Base-by-base conservation (phyloP, 306 rosid species). In the Crotalaria pallida region DNA sequence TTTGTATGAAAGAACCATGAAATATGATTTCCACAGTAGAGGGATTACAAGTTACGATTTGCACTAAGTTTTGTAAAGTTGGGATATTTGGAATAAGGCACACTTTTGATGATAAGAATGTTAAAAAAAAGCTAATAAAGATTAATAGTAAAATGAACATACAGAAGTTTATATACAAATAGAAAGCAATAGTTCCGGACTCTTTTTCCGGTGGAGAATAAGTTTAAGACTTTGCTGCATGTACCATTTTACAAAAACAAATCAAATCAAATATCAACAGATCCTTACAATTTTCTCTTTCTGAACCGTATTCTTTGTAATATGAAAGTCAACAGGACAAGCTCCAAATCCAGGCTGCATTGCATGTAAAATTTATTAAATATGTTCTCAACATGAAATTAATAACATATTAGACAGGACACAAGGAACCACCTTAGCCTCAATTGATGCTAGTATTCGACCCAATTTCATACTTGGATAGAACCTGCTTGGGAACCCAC, bases 331-430 rank as follows among this genome's bases (percentile, higher is more conserved):
- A 65, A 72, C 38, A n/a, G 79, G 40, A 34, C 58, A 82, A 19
- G 85, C 83, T 71, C 92, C 92, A 81, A 81, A 95, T 67, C 99
- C 99, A 36, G 97, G 88, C 99, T 91, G 86, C 78, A 79, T 64
- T 29, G 56, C 41, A 74, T 56, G 76, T 53, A 44, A 73, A 58
- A 72, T 36, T 57, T 68, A 57, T 75, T 17, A 44, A 36, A 72
- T 13, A 66, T 68, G 48, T 47, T 68, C 31, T 58, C 21, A 38
- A 56, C 17, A 63, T 47, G 61, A 6, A 61, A 62, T 29, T 29
- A 69, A 50, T 19, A 43, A 19, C 40, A 50, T 10, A 68, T 48
- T 59, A 19, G 60, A 56, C 65, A 77, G 71, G 56, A 50, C 67
- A 45, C 21, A 61, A 58, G 76, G 72, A 82, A 52, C 59, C 65